phyloP scores from a whole-genome alignment of 768 basidiomycete genomes.

The Naganishia vaughanmartiniae region DNA sequence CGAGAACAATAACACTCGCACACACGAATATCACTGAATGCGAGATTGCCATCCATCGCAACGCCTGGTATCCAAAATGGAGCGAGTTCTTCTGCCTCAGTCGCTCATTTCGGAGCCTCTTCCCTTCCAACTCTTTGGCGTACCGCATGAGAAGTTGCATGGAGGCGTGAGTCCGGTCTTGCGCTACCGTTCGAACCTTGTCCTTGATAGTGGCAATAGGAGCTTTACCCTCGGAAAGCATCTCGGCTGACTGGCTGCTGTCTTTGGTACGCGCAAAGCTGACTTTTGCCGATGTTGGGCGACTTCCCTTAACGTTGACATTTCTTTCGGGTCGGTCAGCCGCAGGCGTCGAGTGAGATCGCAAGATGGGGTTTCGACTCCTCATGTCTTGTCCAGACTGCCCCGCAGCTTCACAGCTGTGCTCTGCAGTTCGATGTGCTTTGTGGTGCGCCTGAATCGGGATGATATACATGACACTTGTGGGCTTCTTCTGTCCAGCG shows the following conservation, averaged over 20 bases:
- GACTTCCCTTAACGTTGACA: not conserved
- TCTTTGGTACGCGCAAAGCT: not conserved
- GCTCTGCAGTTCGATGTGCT: not conserved
- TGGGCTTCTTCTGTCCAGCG: not conserved
- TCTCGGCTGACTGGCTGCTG: not conserved
- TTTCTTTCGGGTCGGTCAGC: not conserved
- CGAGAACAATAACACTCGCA: not conserved
- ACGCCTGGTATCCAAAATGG: not conserved
- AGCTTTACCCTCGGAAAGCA: not conserved
- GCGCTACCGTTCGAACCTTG: not conserved
- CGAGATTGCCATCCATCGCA: conserved; percentile 3
- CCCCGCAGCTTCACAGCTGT: not conserved
- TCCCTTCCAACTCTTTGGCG: conserved; percentile 5
- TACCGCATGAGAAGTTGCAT: conserved; percentile 4
- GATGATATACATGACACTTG: not conserved
- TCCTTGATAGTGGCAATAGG: not conserved
- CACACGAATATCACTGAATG: not conserved
- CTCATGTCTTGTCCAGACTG: not conserved
- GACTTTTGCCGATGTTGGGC: not conserved
- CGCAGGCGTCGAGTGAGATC: not conserved
- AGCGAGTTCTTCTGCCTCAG: conserved; percentile 7
- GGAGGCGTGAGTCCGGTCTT: not conserved
- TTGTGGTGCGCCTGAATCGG: not conserved
- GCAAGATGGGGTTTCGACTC: not conserved
- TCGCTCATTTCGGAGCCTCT: conserved; percentile 3